Evolutionary conservation across 2,329 filamentous ascomycete species (phyloP).

Genomic region (Stachybotrys chartarum): DNA sequence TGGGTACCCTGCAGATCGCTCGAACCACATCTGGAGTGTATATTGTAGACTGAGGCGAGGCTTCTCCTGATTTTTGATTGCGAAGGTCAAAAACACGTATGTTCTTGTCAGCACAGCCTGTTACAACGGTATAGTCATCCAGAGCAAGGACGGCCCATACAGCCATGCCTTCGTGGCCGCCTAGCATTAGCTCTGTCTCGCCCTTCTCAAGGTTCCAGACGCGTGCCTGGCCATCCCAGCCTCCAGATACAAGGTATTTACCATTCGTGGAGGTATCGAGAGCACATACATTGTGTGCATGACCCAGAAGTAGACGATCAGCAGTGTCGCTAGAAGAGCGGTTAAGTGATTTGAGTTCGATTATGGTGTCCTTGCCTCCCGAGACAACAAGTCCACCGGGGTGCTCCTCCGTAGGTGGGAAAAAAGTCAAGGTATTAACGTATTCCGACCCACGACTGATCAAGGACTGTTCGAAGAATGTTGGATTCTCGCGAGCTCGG

Average conservation of each 20-base stretch:
- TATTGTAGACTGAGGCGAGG: constrained; percentile 46
- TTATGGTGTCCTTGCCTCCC: constrained; percentile 85
- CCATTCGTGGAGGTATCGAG: constrained; percentile 71
- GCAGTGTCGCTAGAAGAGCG: constrained; percentile 66
- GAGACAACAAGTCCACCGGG: constrained; percentile 79
- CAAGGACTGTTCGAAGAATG: constrained; percentile 70
- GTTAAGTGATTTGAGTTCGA: constrained; percentile 75
- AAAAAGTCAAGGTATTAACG: constrained; percentile 76
- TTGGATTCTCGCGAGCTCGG: constrained; percentile 56
- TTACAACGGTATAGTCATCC: constrained; percentile 73
- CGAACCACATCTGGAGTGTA: constrained; percentile 76
- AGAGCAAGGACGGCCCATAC: constrained; percentile 92
- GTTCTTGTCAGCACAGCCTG: constrained; percentile 84
- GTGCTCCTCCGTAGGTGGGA: constrained; percentile 59
- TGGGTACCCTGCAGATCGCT: constrained; percentile 76
- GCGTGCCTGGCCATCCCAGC: constrained; percentile 86
- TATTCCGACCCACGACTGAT: constrained; percentile 75
- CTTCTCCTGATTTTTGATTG: constrained; percentile 46
- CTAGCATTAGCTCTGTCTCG: constrained; percentile 65
- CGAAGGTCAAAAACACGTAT: constrained; percentile 78
- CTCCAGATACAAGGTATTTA: constrained; percentile 75
- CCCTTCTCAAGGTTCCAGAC: constrained; percentile 83
- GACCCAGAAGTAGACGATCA: constrained; percentile 78
- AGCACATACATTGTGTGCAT: constrained; percentile 81
- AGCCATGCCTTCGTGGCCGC: constrained; percentile 65